Evolutionary conservation across 2,329 filamentous ascomycete genomes (phyloP), one percentile per base, ranked within the genome.

Genomic region (Mycocentrospora acerina): DNA sequence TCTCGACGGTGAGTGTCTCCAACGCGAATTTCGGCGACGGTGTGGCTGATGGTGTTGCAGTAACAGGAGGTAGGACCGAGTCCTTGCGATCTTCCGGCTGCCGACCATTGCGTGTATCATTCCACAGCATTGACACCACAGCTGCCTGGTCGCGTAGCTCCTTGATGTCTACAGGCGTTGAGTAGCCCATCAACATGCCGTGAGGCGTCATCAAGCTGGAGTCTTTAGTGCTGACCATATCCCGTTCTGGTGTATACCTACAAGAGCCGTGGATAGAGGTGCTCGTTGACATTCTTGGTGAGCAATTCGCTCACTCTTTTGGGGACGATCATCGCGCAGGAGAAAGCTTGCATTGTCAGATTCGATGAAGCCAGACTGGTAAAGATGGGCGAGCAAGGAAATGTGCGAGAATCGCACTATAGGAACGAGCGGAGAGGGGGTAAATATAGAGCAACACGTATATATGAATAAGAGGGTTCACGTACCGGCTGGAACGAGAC

Each of bases 121-220:
- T 74, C 74, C 73, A 76, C 8, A 68, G 67, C 46, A 75, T 69
- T 15, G 72, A 72, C 7, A 75, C 68, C 32, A 75, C 56, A 6
- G 74, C 71, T 15, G 71, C 72, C 49, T 75, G 71, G 39, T 73
- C 72, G 27, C 74, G 70, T 22, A 76, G 62, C 44, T 73, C 69
- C 44, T 70, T 70, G 52, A 73, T 72, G 45, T 75, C 67, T n/a
- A 69, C 64, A 10, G 72, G 72, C 15, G 69, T 69, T 13, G 68
- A 74, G 53, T 76, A 74, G 29, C 74, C 72, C 34, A 77, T 61
- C 14, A 77, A 56, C 2, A 72, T 75, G 45, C 73, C 74, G 49
- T 75, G 76, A 15, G 71, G 71, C 19, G 73, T 75, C 69, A 75
- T 77, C 37, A 76, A 57, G 45, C 70, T 72, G 37, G 11, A 31